Evolutionary conservation across 257 asterid species (phyloP), one percentile per base, ranked within the genome.

Genomic region (Jaltomata sinuosa): DNA sequence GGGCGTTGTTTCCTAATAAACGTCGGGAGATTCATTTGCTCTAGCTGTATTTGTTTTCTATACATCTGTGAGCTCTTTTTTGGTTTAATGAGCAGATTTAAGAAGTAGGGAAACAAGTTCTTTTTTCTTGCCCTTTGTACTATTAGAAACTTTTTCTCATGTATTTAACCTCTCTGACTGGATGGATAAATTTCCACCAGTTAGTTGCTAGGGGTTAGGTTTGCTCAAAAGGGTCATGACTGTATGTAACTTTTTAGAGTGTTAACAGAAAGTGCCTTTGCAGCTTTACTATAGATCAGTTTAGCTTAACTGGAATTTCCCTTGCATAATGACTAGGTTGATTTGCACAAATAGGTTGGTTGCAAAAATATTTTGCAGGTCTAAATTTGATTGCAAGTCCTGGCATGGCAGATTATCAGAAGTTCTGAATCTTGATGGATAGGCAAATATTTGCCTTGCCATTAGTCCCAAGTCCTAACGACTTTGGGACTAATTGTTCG

Each of bases 1-100:
- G 95, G 98, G 97, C 11, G 95, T 92, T 31, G 76, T 91, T 87
- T 91, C 88, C 89, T 88, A 93, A 47, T 76, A 76, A 42, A 50
- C 21, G 36, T n/a, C 80, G 45, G 27, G 79, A 47, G 16, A 64
- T 49, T 50, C 50, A 4, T 47, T 25, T 54, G 42, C 21, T 34
- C 36, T 19, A 19, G n/a, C 11, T 83, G 84, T 40, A 81, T 84
- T 84, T 68, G 50, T 62, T 88, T 74, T 45, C 12, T 14, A 45
- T 76, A 47, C 61, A 76, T 45, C 25, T 25, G 25, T 76, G 61
- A 76, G 59, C 38, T 76, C 80, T 79, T 77, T 87, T 80, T 84
- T 77, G 77, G 81, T 86, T 81, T 85, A 61, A 83, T 78, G 84
- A 83, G 88, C 87, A 80, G 91, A 83, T 85, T 55, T 88, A 86